These are phyloP conservation scores for Mikania micrantha DNA, from an alignment of 129 eudicot species.

Conservation along the genomic window DNA sequence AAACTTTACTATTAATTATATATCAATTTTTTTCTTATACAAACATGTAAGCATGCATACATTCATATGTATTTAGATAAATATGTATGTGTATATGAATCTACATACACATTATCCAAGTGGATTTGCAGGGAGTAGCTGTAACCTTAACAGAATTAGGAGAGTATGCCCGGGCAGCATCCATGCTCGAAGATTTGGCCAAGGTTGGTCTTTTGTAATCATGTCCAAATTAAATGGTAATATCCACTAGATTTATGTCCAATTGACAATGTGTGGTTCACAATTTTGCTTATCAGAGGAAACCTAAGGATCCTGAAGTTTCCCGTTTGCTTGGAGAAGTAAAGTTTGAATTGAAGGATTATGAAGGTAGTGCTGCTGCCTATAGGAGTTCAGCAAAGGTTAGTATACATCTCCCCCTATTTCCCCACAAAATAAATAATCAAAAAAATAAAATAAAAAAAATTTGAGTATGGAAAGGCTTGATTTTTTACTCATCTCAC, in stretches of 20 bases:
- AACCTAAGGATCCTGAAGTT: conserved; percentile 69
- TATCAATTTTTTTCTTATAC: too few relatives aligned
- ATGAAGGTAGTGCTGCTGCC: conserved; percentile 80
- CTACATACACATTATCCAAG: background rate
- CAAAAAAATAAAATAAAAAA: too few relatives aligned
- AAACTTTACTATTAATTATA: background rate
- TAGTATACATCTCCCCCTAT: conserved; percentile 10
- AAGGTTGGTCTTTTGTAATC: conserved; percentile 66
- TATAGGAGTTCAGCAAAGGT: conserved; percentile 73
- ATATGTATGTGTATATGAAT: background rate
- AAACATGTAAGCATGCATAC: too few relatives aligned
- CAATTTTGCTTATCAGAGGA: conserved; percentile 43
- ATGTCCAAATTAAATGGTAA: background rate
- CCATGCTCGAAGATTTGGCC: conserved; percentile 65
- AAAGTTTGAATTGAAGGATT: conserved; percentile 71
- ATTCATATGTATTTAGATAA: background rate
- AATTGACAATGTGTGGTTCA: conserved; percentile 3
- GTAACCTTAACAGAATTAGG: conserved; percentile 76
- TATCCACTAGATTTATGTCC: background rate
- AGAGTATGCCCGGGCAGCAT: conserved; percentile 62
- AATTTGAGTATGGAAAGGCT: background rate
- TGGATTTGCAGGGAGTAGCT: conserved; percentile 66
- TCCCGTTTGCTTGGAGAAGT: conserved; percentile 89
- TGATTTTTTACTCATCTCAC: background rate
- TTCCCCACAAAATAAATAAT: background rate